Base-by-base conservation (phyloP, 2,329 filamentous ascomycete genomes). In the Hymenotorrendiella dingleyae region DNA sequence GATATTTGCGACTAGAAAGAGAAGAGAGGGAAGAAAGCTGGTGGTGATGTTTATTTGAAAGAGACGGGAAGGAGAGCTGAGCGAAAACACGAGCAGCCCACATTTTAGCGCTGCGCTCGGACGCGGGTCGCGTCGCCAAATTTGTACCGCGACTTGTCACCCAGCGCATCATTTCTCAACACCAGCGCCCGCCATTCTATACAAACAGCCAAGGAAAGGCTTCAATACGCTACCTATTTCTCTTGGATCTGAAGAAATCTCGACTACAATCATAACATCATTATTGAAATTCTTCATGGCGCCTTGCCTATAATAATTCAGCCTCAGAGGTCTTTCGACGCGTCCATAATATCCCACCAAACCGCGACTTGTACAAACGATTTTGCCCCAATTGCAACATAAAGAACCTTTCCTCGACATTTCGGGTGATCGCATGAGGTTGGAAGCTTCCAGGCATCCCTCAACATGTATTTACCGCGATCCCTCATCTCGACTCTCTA, bases 401-500 rank as follows among this genome's bases (percentile, higher is more conserved):
- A 22, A 10, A 6, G 19, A 39, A 28, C 20, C 10, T 14, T 30
- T 39, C 6, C 17, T 30, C n/a, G n/a, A n/a, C n/a, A n/a, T n/a
- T n/a, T n/a, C n/a, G 3, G 19, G 26, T n/a, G n/a, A 6, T 46
- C 30, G 30, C 27, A 49, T 42, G 40, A 42, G 19, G 40, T 43
- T 38, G n/a, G 36, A 46, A 50, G 45, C 50, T 42, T 46, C 29
- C 4, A 29, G 11, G 19, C 16, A 20, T 32, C 37, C 20, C 32
- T 44, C 47, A 52, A 23, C 64, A 98, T 98, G 93, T 94, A 96
- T 82, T 84, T 98, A 51, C 93, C 91, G 60, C 86, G 93, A 53
- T 77, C 79, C 52, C 76, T 95, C 52, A 85, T 97, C 62, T 86
- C 89, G 37, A 90, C 91, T 57, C 81, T 97, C 57, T 98, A 98